Conservation (phyloP, 23 red algal species). For the Gracilaria caudata region DNA sequence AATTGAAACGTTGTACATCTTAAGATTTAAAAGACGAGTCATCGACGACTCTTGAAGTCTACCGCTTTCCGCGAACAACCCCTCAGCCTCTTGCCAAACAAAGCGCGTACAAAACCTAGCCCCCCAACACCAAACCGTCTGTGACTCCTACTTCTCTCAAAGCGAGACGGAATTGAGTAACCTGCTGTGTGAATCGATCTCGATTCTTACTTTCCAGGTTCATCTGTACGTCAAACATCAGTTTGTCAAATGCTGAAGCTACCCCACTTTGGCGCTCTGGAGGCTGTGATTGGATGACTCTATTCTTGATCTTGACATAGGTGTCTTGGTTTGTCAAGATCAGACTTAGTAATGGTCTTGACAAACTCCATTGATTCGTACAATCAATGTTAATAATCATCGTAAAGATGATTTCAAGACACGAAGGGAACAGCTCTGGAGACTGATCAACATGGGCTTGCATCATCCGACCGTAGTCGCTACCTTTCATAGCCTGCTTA, state of each 20-base stretch:
- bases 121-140: conserved; percentile 38
- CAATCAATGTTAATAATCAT: conserved; percentile 84
- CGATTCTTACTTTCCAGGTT: conserved; percentile 91
- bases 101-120: neutral
- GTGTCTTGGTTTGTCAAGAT: conserved; percentile 87
- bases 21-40: conserved; percentile 49
- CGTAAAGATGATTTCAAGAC: conserved; percentile 75
- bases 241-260: conserved; percentile 75
- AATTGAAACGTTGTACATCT: conserved; percentile 74
- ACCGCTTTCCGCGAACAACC: conserved; percentile 5
- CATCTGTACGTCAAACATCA: conserved; percentile 76
- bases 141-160: conserved; percentile 64
- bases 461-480: conserved; percentile 50
- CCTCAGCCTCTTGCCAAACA: neutral
- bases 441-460: conserved; percentile 67
- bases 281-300: conserved; percentile 60
- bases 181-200: conserved; percentile 82
- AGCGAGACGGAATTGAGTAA: conserved; percentile 75
- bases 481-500: conserved; percentile 58
- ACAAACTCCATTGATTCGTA: conserved; percentile 91
- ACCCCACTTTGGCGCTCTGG: conserved; percentile 58
- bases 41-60: conserved; percentile 11
- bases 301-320: conserved; percentile 67
- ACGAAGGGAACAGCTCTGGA: conserved; percentile 74
- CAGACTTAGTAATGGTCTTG: conserved; percentile 80